Conservation (phyloP, 2,329 filamentous ascomycete species). For the Cadophora sp. region DNA sequence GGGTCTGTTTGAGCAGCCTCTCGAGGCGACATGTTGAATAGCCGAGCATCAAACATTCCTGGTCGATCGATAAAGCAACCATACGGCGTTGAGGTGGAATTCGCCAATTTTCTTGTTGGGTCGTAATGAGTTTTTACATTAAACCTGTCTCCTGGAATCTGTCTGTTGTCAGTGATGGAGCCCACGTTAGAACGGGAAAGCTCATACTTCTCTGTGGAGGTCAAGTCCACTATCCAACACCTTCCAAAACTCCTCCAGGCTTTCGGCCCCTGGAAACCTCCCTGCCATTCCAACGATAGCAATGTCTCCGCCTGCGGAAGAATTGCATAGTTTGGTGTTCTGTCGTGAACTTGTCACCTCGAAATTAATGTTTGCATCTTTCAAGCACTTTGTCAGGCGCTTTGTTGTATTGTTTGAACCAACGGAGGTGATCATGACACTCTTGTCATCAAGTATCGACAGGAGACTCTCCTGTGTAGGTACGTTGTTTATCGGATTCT, state of each 20-base stretch:
- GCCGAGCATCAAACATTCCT: slow-evolving; percentile 77
- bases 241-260: slow-evolving; percentile 75
- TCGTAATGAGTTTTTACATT: slow-evolving; percentile 74
- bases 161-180: background rate
- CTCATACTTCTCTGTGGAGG: slow-evolving; percentile 51
- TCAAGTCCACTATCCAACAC: slow-evolving; percentile 75
- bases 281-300: slow-evolving; percentile 80
- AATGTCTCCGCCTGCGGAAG: slow-evolving; percentile 12
- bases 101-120: slow-evolving; percentile 72
- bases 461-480: background rate
- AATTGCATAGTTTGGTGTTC: background rate
- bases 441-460: background rate
- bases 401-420: slow-evolving; percentile 3
- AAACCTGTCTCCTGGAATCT: slow-evolving; percentile 69
- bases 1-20: slow-evolving; percentile 82
- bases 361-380: background rate
- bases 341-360: background rate
- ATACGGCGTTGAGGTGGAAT: slow-evolving; percentile 76
- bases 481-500: slow-evolving; percentile 7
- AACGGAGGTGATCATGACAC: background rate
- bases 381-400: background rate
- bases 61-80: slow-evolving; percentile 75
- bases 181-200: background rate
- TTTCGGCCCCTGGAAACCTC: slow-evolving; percentile 72
- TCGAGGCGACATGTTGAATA: slow-evolving; percentile 85